phyloP scores from a whole-genome alignment of 2,329 filamentous ascomycete species.

The Neoascochyta sp. region DNA sequence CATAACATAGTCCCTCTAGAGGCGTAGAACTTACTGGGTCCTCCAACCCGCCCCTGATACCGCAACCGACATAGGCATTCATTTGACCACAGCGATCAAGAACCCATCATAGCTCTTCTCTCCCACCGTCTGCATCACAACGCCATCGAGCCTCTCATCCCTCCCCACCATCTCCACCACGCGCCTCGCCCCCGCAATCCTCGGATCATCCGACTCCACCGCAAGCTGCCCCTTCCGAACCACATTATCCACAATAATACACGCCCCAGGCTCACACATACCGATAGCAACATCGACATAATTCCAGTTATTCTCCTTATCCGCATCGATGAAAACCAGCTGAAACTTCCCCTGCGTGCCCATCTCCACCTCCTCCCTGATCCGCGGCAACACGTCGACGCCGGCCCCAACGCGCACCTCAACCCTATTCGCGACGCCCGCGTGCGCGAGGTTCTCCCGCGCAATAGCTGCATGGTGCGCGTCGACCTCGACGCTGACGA shows the following conservation, averaged over 20 bases:
- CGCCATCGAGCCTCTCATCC: conserved; percentile 42
- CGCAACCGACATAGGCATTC: too few relatives aligned
- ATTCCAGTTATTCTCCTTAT: conserved; percentile 49
- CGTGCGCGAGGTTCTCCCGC: conserved; percentile 42
- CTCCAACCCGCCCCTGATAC: too few relatives aligned
- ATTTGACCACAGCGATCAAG: conserved; percentile 41
- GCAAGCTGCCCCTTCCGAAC: conserved; percentile 43
- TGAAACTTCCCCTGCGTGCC: conserved; percentile 45
- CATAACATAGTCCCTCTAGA: too few relatives aligned
- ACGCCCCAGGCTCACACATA: conserved; percentile 41
- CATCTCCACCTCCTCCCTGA: conserved; percentile 41
- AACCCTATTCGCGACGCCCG: conserved; percentile 42
- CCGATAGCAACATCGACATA: conserved; percentile 48
- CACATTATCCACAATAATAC: conserved; percentile 52
- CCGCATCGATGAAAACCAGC: conserved; percentile 54
- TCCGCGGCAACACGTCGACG: conserved; percentile 41
- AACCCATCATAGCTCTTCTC: conserved; percentile 50
- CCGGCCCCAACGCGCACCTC: conserved; percentile 48
- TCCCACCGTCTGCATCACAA: conserved; percentile 46
- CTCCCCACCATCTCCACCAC: conserved; percentile 44
- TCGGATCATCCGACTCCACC: conserved; percentile 20
- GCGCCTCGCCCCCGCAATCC: conserved; percentile 33
- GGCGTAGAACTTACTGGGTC: too few relatives aligned
- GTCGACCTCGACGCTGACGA: conserved; percentile 53
- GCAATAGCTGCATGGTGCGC: conserved; percentile 47